These are phyloP conservation scores for Pelomyxa schiedti DNA, from an alignment of 78 protist species.

Conservation along the genomic window DNA sequence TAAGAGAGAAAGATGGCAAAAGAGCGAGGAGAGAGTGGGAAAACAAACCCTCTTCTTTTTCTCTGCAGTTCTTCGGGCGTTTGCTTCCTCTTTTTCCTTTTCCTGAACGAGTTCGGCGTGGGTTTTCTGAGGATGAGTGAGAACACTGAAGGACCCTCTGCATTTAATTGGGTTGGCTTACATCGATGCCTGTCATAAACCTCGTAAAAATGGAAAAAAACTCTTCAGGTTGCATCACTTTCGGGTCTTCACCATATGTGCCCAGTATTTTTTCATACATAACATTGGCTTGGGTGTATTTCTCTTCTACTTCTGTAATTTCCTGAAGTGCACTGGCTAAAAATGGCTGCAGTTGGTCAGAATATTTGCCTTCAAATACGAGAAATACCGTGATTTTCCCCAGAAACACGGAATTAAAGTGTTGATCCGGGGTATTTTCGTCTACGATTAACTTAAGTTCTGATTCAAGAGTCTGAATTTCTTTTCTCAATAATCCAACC, in stretches of 20 bases:
- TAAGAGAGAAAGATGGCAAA: no score
- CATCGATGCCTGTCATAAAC: no score
- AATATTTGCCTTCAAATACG: no score
- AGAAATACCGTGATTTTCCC: no score
- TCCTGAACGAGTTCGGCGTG: background rate
- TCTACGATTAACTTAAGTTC: background rate
- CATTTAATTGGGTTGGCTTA: no score
- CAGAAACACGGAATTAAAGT: no score
- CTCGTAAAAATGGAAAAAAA: background rate
- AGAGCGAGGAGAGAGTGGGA: no score
- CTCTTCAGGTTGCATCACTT: background rate
- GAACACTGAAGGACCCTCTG: no score
- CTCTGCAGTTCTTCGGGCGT: background rate
- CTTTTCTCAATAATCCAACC: background rate
- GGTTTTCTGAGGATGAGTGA: background rate
- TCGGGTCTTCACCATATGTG: background rate
- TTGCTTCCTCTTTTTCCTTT: background rate
- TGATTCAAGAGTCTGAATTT: background rate
- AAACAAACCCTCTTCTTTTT: background rate
- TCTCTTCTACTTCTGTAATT: background rate
- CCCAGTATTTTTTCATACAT: background rate
- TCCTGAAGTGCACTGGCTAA: background rate
- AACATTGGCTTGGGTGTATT: background rate
- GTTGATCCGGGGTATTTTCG: background rate
- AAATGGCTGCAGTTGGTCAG: background rate